These are phyloP conservation scores for Phytophthora sansomeana DNA, from an alignment of 352 stramenopile genomes.

Conservation along the genomic window DNA sequence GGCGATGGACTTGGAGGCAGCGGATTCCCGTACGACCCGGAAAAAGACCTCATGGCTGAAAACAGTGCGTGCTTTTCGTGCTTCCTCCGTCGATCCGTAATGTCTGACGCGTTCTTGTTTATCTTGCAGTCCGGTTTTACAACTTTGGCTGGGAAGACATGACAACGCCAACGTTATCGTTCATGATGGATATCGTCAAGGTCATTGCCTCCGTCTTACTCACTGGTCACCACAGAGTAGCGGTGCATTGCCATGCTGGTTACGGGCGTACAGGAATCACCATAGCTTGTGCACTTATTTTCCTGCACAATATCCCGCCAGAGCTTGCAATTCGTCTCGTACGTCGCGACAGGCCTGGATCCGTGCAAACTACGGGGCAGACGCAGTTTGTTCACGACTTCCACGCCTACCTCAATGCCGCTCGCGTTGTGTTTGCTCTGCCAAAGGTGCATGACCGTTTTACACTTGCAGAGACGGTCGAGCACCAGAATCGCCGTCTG, in stretches of 20 bases:
- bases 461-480: conserved; percentile 61
- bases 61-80: conserved; percentile 63
- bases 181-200: conserved; percentile 91
- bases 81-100: background rate
- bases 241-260: conserved; percentile 91
- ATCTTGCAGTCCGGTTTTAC: conserved; percentile 81
- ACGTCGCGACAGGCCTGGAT: conserved; percentile 73
- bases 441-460: conserved; percentile 81
- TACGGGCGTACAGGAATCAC: conserved; percentile 89
- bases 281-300: conserved; percentile 88
- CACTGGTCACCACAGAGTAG: conserved; percentile 70
- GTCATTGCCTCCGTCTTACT: conserved; percentile 83
- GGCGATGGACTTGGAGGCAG: conserved; percentile 79
- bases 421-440: conserved; percentile 79
- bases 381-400: conserved; percentile 80
- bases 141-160: conserved; percentile 95
- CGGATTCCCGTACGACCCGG: conserved; percentile 91
- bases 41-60: conserved; percentile 87
- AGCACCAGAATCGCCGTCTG: conserved; percentile 75
- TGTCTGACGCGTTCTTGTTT: conserved; percentile 1
- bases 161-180: conserved; percentile 86
- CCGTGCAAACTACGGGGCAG: conserved; percentile 80
- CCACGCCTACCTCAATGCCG: conserved; percentile 75
- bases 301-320: conserved; percentile 80
- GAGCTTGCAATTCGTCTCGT: conserved; percentile 79